Evolutionary conservation across 2,329 filamentous ascomycete genomes (phyloP).

Genomic region (Sporothrix euskadiensis): DNA sequence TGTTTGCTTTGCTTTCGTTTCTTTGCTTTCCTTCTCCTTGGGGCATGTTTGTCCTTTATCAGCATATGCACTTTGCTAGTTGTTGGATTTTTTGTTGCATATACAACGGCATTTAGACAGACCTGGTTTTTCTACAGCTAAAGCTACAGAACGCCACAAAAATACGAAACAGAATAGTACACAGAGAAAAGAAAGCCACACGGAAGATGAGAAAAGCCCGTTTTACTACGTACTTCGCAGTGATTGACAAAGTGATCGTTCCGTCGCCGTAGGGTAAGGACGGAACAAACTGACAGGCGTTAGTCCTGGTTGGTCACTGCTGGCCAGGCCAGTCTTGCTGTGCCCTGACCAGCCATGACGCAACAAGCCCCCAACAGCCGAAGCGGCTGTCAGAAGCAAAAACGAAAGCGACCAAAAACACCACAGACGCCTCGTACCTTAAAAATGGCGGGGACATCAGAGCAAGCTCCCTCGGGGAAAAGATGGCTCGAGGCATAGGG

Average conservation of each 20-base stretch:
- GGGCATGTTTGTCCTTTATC: not conserved
- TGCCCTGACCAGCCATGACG: not conserved
- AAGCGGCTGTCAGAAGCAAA: constrained; percentile 20
- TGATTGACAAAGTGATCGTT: not conserved
- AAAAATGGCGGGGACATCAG: not conserved
- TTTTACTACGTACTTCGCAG: not conserved
- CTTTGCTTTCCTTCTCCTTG: not conserved
- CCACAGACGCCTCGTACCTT: not conserved
- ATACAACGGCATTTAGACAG: not conserved
- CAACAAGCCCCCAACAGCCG: not conserved
- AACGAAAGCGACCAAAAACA: no score
- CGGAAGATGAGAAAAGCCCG: not conserved
- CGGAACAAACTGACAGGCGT: not conserved
- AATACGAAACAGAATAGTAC: not conserved
- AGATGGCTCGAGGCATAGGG: not conserved
- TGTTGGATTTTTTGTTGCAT: not conserved
- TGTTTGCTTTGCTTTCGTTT: not conserved
- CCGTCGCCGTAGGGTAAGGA: not conserved
- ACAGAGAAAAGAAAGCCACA: not conserved
- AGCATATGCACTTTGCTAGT: not conserved
- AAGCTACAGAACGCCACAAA: not conserved
- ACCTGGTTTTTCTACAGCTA: not conserved
- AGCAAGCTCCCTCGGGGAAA: not conserved
- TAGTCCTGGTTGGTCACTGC: not conserved
- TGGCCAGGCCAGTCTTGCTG: not conserved